Conservation (phyloP, 129 eudicot species). For the Tagetes patula region DNA sequence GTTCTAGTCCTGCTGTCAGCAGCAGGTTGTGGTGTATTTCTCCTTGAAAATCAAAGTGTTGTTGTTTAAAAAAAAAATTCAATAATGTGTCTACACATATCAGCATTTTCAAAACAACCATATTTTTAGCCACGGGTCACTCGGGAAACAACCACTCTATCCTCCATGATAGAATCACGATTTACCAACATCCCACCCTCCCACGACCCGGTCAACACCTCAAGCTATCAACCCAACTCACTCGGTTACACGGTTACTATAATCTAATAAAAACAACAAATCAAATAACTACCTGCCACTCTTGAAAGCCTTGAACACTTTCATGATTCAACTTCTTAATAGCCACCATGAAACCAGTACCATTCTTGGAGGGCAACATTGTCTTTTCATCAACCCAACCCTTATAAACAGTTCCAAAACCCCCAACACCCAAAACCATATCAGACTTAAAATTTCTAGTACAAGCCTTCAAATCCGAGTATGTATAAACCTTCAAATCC, state of each 20-base stretch:
- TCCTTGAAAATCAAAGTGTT: too few species aligned
- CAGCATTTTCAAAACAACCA: background rate
- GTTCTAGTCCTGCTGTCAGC: too few species aligned
- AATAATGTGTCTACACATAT: background rate
- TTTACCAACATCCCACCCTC: too few species aligned
- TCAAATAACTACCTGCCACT: slow-evolving; percentile 69
- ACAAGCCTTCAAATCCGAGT: slow-evolving; percentile 59
- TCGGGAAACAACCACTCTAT: too few species aligned
- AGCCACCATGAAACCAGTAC: slow-evolving; percentile 65
- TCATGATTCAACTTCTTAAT: slow-evolving; percentile 70
- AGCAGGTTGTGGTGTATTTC: too few species aligned
- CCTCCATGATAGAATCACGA: too few species aligned
- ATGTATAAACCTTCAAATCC: slow-evolving; percentile 57
- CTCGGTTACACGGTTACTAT: too few species aligned
- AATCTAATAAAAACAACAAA: background rate
- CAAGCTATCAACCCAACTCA: too few species aligned
- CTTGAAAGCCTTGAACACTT: slow-evolving; percentile 75
- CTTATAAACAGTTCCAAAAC: slow-evolving; percentile 80
- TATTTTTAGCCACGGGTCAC: background rate
- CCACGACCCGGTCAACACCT: too few species aligned
- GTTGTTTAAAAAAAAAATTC: too few species aligned
- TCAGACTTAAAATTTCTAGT: slow-evolving; percentile 69
- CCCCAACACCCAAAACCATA: slow-evolving; percentile 71
- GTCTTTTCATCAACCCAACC: slow-evolving; percentile 90
- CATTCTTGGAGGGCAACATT: slow-evolving; percentile 44